Conservation (phyloP, 495 filamentous ascomycete genomes). For the Penicillium canescens region DNA sequence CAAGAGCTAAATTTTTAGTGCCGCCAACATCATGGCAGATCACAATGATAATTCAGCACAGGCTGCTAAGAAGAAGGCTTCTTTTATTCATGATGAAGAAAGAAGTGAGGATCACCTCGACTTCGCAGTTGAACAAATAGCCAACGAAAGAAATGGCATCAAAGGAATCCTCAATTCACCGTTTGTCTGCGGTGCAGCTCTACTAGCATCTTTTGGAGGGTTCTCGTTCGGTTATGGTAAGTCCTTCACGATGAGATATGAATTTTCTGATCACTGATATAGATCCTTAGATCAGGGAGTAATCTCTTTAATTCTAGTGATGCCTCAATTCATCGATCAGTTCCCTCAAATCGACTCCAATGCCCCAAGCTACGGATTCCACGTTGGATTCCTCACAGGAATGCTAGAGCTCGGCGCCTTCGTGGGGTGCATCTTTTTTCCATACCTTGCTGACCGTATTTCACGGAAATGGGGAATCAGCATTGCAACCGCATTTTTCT, state of each 20-base stretch:
- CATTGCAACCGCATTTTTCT: conserved; percentile 21
- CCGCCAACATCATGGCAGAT: not conserved
- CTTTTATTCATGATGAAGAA: conserved; percentile 5
- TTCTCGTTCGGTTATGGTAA: conserved; percentile 24
- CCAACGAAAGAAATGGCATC: conserved; percentile 12
- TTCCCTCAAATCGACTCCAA: conserved; percentile 18
- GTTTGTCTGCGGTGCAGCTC: conserved; percentile 20
- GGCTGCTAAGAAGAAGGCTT: conserved; percentile 1
- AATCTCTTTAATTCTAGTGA: conserved; percentile 25
- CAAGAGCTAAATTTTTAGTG: not conserved
- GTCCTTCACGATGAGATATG: not conserved
- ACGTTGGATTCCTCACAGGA: conserved; percentile 19
- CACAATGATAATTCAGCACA: not conserved
- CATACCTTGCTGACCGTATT: conserved; percentile 23
- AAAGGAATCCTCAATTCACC: conserved; percentile 10
- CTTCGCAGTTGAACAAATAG: not conserved
- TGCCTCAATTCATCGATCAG: conserved; percentile 22
- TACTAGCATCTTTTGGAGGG: conserved; percentile 20
- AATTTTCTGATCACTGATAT: not conserved
- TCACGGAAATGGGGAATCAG: conserved; percentile 31
- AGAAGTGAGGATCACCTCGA: not conserved
- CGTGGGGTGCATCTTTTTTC: conserved; percentile 26
- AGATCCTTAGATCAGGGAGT: conserved; percentile 22
- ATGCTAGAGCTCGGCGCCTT: conserved; percentile 29
- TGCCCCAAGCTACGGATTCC: conserved; percentile 16